Evolutionary conservation across 345 rosid genomes (phyloP), one percentile per base, ranked within the genome.

Genomic region (Heritiera fomes): DNA sequence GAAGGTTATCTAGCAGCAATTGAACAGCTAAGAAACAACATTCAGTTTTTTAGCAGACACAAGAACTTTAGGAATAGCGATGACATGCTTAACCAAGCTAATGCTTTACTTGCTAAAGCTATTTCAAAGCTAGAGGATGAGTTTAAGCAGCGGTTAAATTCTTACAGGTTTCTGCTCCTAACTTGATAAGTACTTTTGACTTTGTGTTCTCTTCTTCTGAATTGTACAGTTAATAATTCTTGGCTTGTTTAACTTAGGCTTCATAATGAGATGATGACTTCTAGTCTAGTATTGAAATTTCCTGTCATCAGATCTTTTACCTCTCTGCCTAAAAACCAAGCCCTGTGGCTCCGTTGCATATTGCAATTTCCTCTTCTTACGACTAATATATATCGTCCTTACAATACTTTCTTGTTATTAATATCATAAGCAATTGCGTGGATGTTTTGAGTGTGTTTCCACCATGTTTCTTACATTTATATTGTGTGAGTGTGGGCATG

Each of bases 121-220:
- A 91, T 93, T 83, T 88, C 97, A 45, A 93, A 93, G 87, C 91
- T 93, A 59, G 98, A 94, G 70, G 99, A 96, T 11, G 99, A 96
- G 90, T 96, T 93, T 83, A 91, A 87, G 86, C 97, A 89, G 79
- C 90, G 90, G 23, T 82, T 96, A 80, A 78, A 84, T 73, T 88
- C 95, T 71, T 91, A 92, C 88, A 96, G 99, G 99, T 93, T 80
- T 80, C 78, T 79, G 45, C 61, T 75, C 62, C 10, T 70, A 28
- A 14, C 20, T 69, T 47, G 47, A 13, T 9, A 23, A 59, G 63
- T 49, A 5, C 52, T 46, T 47, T 62, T 75, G 30, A 45, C 8
- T 73, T 34, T 61, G 28, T 18, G 1, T 52, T 12, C 20, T 45
- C 23, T 0, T 53, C 55, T 47, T 46, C 47, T 38, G 20, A 70